A percentile compares a stretch with the other conserved stretches of the same genome.
These are phyloP conservation scores for Pyrenula aspistea DNA, from an alignment of 495 filamentous ascomycete genomes.

Conservation along the genomic window DNA sequence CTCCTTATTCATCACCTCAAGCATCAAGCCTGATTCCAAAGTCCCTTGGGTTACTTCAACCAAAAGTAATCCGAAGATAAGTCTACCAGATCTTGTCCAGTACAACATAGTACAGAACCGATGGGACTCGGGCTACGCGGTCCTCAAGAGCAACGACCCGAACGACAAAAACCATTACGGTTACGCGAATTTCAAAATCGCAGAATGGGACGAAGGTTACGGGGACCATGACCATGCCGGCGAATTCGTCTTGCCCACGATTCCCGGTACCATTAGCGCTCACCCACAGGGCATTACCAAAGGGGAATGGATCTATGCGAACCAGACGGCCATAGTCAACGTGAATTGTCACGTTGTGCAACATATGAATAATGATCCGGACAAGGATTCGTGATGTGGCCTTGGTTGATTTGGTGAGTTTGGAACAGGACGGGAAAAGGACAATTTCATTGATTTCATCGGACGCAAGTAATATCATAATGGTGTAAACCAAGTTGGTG, in stretches of 20 bases:
- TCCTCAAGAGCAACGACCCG: not conserved
- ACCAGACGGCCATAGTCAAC: constrained; percentile 29
- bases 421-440: not conserved
- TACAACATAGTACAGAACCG: not conserved
- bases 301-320: constrained; percentile 61
- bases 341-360: not conserved
- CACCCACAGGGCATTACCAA: constrained; percentile 48
- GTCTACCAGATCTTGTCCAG: not conserved
- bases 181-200: not conserved
- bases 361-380: not conserved
- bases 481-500: not conserved
- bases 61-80: not conserved
- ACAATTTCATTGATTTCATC: not conserved
- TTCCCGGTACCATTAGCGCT: not conserved
- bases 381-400: not conserved
- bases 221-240: not conserved
- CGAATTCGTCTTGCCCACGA: not conserved
- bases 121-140: not conserved
- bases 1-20: not conserved
- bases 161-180: not conserved
- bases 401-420: not conserved
- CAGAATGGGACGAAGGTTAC: not conserved
- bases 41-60: not conserved
- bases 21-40: not conserved
- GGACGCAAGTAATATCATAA: not conserved